These are phyloP conservation scores for Kodamaea sp. DNA, from an alignment of 1,139 yeast genomes.

Conservation along the genomic window DNA sequence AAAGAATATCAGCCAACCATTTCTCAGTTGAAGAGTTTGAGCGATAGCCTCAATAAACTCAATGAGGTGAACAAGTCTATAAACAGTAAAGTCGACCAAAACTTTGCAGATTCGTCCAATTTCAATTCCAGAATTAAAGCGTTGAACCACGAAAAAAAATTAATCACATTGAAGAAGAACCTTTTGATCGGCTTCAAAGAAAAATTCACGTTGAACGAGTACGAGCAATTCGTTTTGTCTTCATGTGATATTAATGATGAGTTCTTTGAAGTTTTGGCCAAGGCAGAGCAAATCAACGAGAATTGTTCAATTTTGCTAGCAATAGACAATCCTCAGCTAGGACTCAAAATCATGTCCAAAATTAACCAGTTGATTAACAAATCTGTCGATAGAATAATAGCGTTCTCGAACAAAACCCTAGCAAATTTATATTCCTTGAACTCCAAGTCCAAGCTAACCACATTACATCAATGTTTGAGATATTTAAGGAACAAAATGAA, in stretches of 20 bases:
- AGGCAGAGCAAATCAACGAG: conserved; percentile 63
- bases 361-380: conserved; percentile 52
- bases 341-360: conserved; percentile 66
- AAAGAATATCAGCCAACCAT: conserved; percentile 64
- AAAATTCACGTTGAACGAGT: conserved; percentile 68
- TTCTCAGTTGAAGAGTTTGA: conserved; percentile 45
- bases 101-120: conserved; percentile 21
- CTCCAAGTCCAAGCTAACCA: conserved; percentile 26
- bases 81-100: conserved; percentile 37
- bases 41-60: conserved; percentile 40
- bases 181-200: conserved; percentile 59
- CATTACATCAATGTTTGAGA: conserved; percentile 36
- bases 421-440: conserved; percentile 37
- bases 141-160: conserved; percentile 43
- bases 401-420: conserved; percentile 37
- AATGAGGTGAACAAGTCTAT: conserved; percentile 32
- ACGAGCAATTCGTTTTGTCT: conserved; percentile 61
- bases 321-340: conserved; percentile 70
- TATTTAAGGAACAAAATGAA: conserved; percentile 42
- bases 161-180: conserved; percentile 52
- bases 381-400: conserved; percentile 52
- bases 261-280: conserved; percentile 61
- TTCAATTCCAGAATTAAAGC: conserved; percentile 40
- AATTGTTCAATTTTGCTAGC: conserved; percentile 70
- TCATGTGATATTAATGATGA: conserved; percentile 50